Percentiles rank a stretch among this genome's conserved stretches.
These are phyloP conservation scores for Eragrostis nindensis DNA, from an alignment of 176 grass and related monocot genomes.

Conservation along the genomic window DNA sequence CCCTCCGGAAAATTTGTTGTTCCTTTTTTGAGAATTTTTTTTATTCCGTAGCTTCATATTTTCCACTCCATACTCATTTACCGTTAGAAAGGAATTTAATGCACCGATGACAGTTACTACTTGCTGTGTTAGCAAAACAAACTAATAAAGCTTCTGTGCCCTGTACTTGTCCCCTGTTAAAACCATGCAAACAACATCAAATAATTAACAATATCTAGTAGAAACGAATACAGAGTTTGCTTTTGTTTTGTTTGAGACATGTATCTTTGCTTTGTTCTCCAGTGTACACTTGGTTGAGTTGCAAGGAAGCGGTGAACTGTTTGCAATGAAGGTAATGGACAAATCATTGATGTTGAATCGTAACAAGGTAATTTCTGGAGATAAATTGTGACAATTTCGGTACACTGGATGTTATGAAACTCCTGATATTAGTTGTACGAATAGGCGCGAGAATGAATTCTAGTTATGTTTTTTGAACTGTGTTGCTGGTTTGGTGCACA, in stretches of 20 bases:
- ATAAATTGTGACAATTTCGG: neutral
- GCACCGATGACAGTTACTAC: neutral
- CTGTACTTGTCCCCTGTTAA: neutral
- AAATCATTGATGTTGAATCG: slow-evolving; percentile 96
- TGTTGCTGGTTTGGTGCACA: neutral
- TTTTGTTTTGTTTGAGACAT: slow-evolving; percentile 5
- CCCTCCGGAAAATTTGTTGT: too few species aligned
- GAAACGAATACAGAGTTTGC: neutral
- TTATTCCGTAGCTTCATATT: too few species aligned
- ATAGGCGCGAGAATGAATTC: neutral
- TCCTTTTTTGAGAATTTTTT: too few species aligned
- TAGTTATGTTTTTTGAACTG: neutral
- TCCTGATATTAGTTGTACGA: neutral
- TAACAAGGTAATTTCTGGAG: slow-evolving; percentile 77
- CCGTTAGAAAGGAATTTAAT: neutral
- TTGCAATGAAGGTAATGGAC: slow-evolving; percentile 99
- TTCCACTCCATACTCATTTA: neutral
- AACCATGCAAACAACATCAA: neutral
- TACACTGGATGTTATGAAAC: neutral
- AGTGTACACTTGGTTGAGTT: slow-evolving; percentile 98
- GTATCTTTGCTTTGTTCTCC: slow-evolving; percentile 34
- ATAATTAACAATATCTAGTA: too few species aligned
- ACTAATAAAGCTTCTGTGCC: neutral
- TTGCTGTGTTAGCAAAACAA: neutral
- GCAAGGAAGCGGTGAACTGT: slow-evolving; percentile 89